Evolutionary conservation across 352 stramenopile species (phyloP).

Genomic region (Pythium sukuiense): DNA sequence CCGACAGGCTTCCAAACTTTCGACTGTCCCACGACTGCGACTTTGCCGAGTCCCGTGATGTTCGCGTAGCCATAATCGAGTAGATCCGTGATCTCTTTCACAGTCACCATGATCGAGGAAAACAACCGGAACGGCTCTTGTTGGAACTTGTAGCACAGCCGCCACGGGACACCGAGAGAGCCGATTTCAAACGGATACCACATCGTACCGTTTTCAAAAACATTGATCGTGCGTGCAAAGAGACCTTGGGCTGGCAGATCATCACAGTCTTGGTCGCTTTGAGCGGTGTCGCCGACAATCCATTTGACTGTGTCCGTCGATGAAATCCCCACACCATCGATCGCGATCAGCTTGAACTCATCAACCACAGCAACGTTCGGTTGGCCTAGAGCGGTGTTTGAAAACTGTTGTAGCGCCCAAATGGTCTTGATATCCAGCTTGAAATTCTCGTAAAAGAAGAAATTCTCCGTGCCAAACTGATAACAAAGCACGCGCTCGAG

Average conservation of each 20-base stretch:
- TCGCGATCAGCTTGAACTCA: slow-evolving; percentile 54
- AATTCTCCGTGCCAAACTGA: slow-evolving; percentile 55
- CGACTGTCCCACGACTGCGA: slow-evolving; percentile 45
- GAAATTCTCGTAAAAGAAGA: slow-evolving; percentile 55
- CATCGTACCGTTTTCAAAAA: slow-evolving; percentile 44
- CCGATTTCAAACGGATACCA: slow-evolving; percentile 58
- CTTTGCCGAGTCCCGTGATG: slow-evolving; percentile 29
- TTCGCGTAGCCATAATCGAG: slow-evolving; percentile 39
- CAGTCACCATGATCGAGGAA: slow-evolving; percentile 35
- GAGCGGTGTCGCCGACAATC: slow-evolving; percentile 23
- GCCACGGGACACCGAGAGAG: slow-evolving; percentile 44
- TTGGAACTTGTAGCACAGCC: slow-evolving; percentile 71
- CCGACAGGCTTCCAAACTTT: slow-evolving; percentile 54
- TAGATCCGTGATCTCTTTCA: slow-evolving; percentile 55
- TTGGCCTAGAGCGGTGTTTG: slow-evolving; percentile 25
- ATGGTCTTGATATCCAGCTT: slow-evolving; percentile 65
- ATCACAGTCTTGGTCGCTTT: slow-evolving; percentile 36
- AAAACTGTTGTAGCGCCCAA: slow-evolving; percentile 36
- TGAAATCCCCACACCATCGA: slow-evolving; percentile 56
- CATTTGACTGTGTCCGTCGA: slow-evolving; percentile 58
- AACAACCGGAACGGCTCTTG: slow-evolving; percentile 53
- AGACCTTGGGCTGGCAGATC: slow-evolving; percentile 43
- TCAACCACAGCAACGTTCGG: slow-evolving; percentile 52
- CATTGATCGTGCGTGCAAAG: slow-evolving; percentile 29
- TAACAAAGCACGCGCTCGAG: slow-evolving; percentile 56